phyloP scores from a whole-genome alignment of 129 eudicot genomes.

The Artemisia argyi region DNA sequence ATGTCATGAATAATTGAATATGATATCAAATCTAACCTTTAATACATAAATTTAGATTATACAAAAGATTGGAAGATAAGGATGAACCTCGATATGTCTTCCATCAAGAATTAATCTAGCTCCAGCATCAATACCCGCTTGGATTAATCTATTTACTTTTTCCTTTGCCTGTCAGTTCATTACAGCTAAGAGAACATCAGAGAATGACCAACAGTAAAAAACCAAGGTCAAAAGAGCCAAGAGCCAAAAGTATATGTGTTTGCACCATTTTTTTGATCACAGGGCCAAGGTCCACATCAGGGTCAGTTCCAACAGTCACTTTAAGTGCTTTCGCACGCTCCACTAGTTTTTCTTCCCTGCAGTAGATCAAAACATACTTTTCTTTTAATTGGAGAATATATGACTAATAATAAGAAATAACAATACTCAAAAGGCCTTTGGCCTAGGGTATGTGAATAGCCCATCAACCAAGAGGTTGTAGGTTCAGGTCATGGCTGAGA shows the following conservation, averaged over 20 bases:
- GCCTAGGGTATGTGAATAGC: too few species aligned
- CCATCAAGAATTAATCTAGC: constrained; percentile 95
- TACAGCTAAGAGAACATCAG: constrained; percentile 19
- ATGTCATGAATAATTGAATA: not conserved
- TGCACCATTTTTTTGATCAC: constrained; percentile 83
- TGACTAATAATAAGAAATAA: not conserved
- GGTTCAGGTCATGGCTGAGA: too few species aligned
- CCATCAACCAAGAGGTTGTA: too few species aligned
- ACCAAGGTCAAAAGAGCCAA: not conserved
- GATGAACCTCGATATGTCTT: constrained; percentile 72
- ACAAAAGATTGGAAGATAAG: not conserved
- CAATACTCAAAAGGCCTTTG: too few species aligned
- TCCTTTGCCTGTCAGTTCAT: constrained; percentile 73
- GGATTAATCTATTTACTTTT: constrained; percentile 66
- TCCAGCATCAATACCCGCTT: constrained; percentile 75
- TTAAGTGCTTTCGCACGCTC: constrained; percentile 76
- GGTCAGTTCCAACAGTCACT: constrained; percentile 81
- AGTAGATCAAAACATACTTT: constrained; percentile 10
- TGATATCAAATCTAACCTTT: constrained; percentile 4
- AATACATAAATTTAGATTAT: not conserved
- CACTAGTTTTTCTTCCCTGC: constrained; percentile 83
- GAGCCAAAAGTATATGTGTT: constrained; percentile 13
- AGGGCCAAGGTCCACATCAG: constrained; percentile 92
- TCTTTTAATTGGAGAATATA: not conserved
- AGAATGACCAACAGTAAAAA: not conserved